Conservation (phyloP, 306 rosid genomes). For the Lupinus albus region DNA sequence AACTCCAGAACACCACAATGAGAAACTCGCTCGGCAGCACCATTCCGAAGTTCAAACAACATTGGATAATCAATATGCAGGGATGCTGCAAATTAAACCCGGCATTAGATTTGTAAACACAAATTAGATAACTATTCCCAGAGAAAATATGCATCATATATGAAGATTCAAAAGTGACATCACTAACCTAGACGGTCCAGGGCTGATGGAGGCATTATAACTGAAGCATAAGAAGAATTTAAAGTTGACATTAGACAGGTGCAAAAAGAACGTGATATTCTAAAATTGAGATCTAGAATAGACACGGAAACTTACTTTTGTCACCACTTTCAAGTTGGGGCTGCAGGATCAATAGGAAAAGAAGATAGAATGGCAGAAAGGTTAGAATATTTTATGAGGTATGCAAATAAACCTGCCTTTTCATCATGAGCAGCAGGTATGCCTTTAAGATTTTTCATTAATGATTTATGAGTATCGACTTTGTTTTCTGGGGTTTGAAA, state of each 20-base stretch:
- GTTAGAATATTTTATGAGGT: constrained; percentile 26
- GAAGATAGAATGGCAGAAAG: constrained; percentile 14
- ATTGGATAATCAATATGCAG: constrained; percentile 97
- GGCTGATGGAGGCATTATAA: constrained; percentile 99
- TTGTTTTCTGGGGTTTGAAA: neutral
- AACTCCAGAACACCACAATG: constrained; percentile 98
- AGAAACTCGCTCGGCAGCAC: constrained; percentile 69
- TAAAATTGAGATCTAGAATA: constrained; percentile 29
- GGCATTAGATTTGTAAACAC: constrained; percentile 34
- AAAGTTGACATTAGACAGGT: constrained; percentile 35
- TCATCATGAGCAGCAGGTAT: neutral
- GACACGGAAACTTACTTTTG: constrained; percentile 72
- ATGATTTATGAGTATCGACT: neutral
- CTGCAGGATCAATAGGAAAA: constrained; percentile 54
- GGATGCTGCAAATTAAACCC: constrained; percentile 67
- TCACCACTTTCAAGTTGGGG: constrained; percentile 96
- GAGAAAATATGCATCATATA: neutral
- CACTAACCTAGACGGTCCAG: constrained; percentile 97
- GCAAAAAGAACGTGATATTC: constrained; percentile 19
- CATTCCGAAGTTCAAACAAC: constrained; percentile 93
- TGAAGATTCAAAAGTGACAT: constrained; percentile 17
- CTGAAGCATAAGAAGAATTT: constrained; percentile 53
- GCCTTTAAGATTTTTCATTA: neutral
- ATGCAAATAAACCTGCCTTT: neutral
- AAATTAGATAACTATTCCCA: neutral